Evolutionary conservation across 1,284 basidiomycete species (phyloP).

Genomic region (Entoloma clypeatum): DNA sequence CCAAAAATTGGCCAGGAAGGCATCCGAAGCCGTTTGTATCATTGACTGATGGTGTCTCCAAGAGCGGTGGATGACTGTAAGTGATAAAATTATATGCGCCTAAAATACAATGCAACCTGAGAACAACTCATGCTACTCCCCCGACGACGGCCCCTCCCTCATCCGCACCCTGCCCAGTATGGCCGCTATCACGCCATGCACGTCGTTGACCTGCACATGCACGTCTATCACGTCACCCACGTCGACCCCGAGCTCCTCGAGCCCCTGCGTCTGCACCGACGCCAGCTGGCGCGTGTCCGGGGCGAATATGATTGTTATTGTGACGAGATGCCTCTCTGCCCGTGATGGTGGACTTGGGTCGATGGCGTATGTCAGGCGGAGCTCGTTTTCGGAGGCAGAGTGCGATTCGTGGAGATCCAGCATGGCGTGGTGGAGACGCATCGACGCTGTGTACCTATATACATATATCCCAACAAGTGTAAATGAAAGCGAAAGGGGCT

Average conservation of each 20-base stretch:
- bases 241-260: slow-evolving; percentile 49
- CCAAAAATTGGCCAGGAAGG: too few species aligned
- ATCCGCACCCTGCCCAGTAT: slow-evolving; percentile 45
- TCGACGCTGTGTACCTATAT: slow-evolving; percentile 66
- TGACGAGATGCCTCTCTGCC: slow-evolving; percentile 32
- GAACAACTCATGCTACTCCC: too few species aligned
- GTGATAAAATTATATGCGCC: too few species aligned
- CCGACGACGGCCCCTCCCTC: too few species aligned
- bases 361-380: slow-evolving; percentile 64
- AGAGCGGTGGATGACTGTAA: too few species aligned
- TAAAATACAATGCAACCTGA: too few species aligned
- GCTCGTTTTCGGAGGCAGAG: slow-evolving; percentile 67
- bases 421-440: slow-evolving; percentile 60
- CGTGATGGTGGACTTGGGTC: slow-evolving; percentile 24
- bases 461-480: slow-evolving; percentile 1
- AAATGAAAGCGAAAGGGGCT: not conserved
- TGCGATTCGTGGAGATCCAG: slow-evolving; percentile 58
- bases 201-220: slow-evolving; percentile 66
- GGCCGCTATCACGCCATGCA: slow-evolving; percentile 65
- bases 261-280: slow-evolving; percentile 50
- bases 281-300: slow-evolving; percentile 64
- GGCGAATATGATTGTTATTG: slow-evolving; percentile 58
- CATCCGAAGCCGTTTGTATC: too few species aligned
- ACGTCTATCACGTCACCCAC: slow-evolving; percentile 58
- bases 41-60: too few species aligned